phyloP scores from a whole-genome alignment of 495 filamentous ascomycete genomes.

The Jackrogersella multiformis region DNA sequence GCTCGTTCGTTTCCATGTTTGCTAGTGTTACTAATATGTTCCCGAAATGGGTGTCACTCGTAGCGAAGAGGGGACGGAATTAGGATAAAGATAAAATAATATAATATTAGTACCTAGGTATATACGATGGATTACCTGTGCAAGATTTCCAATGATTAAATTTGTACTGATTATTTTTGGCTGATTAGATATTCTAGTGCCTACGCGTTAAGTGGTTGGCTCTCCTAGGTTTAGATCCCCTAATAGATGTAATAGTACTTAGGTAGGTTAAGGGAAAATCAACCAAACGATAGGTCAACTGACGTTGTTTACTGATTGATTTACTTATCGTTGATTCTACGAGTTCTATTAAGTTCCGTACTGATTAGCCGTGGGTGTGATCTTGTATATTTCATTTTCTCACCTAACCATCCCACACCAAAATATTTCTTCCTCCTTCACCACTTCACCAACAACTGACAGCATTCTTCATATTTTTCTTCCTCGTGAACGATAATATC shows the following conservation, averaged over 20 bases:
- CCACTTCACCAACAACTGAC: not conserved
- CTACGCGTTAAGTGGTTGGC: too few relatives aligned
- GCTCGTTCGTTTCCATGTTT: constrained; percentile 19
- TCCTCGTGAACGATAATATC: not conserved
- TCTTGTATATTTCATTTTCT: not conserved
- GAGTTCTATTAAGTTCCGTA: too few relatives aligned
- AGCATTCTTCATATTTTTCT: not conserved
- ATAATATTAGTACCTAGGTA: not conserved
- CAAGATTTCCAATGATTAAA: not conserved
- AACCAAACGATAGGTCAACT: not conserved
- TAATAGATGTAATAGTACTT: too few relatives aligned
- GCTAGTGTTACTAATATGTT: constrained; percentile 15
- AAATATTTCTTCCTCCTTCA: not conserved
- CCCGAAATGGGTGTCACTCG: not conserved
- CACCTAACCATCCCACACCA: too few relatives aligned
- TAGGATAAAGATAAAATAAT: not conserved
- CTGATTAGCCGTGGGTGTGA: too few relatives aligned
- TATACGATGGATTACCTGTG: not conserved
- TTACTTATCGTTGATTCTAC: too few relatives aligned
- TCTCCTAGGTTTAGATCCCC: not conserved
- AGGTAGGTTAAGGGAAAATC: too few relatives aligned
- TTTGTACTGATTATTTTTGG: not conserved
- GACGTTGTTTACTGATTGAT: not conserved
- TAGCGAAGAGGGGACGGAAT: constrained; percentile 4
- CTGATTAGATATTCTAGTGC: too few relatives aligned